Conservation (phyloP, 208 protist genomes). For the Perkinsela sp. region DNA sequence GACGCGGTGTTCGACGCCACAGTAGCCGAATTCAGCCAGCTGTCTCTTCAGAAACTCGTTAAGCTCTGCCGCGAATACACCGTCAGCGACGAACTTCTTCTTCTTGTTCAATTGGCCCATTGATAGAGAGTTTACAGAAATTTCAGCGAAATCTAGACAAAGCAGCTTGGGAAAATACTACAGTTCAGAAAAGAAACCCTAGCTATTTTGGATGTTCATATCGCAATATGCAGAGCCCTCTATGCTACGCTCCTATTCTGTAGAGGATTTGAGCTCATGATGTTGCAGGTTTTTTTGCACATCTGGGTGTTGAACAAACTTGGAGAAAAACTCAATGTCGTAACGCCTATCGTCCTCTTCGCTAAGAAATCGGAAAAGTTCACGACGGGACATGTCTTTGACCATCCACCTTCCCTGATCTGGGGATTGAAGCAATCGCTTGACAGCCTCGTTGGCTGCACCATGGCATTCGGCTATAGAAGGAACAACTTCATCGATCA, state of each 20-base stretch:
- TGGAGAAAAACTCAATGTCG: conserved; percentile 32
- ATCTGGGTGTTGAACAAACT: conserved; percentile 27
- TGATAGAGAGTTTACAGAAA: too few species aligned
- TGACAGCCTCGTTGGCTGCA: conserved; percentile 14
- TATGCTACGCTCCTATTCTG: too few species aligned
- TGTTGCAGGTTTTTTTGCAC: conserved; percentile 21
- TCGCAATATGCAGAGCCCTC: too few species aligned
- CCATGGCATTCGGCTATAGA: conserved; percentile 13
- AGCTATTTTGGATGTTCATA: too few species aligned
- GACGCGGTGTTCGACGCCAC: conserved; percentile 81
- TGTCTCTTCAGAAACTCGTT: conserved; percentile 96
- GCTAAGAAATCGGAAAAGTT: conserved; percentile 28
- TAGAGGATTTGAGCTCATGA: too few species aligned
- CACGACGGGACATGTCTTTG: conserved; percentile 37
- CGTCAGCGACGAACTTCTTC: conserved; percentile 90
- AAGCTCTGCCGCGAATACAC: conserved; percentile 97
- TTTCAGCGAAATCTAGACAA: too few species aligned
- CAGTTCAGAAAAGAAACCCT: too few species aligned
- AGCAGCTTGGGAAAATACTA: too few species aligned
- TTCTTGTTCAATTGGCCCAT: conserved; percentile 19
- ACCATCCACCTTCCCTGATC: conserved; percentile 37
- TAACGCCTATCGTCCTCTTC: conserved; percentile 36
- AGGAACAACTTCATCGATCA: conserved; percentile 23
- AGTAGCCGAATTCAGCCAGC: conserved; percentile 85
- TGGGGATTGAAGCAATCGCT: conserved; percentile 22